Percentiles rank a stretch among this genome's conserved stretches.
Evolutionary conservation across 768 basidiomycete genomes (phyloP).

Genomic region (Phaeotremella skinneri): DNA sequence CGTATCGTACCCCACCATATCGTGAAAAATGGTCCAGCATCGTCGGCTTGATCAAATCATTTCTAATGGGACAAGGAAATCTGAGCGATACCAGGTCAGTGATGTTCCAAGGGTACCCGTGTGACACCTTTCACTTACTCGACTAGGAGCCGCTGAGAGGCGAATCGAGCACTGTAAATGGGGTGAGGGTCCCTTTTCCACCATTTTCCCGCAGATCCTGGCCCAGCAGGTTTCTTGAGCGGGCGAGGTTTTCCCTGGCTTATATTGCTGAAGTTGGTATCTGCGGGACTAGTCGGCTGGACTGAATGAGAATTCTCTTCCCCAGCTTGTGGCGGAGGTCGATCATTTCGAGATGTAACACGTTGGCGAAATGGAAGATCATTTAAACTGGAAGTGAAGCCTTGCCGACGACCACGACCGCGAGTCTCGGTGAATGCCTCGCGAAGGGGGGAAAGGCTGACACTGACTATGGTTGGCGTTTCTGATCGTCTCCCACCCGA

Average conservation of each 20-base stretch:
- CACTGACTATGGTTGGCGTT: too few species aligned
- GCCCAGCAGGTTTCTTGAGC: not conserved
- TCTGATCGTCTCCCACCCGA: too few species aligned
- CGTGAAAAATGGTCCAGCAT: constrained; percentile 26
- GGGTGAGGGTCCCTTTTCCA: constrained; percentile 26
- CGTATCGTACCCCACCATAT: constrained; percentile 19
- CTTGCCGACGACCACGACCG: too few species aligned
- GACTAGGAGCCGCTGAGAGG: constrained; percentile 20
- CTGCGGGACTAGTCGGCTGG: not conserved
- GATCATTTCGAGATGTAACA: not conserved
- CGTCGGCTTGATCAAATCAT: constrained; percentile 8
- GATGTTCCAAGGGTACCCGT: not conserved
- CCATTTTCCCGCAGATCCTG: constrained; percentile 1
- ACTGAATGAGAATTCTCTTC: not conserved
- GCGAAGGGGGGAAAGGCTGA: too few species aligned
- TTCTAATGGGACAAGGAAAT: constrained; percentile 23
- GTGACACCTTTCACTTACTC: constrained; percentile 15
- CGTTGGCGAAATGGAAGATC: not conserved
- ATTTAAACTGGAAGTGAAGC: too few species aligned
- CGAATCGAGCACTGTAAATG: constrained; percentile 26
- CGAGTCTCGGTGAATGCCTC: too few species aligned
- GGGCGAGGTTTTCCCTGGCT: not conserved
- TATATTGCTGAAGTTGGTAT: not conserved
- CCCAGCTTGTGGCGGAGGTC: not conserved
- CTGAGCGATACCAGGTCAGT: constrained; percentile 6